Evolutionary conservation across 495 filamentous ascomycete species (phyloP), one percentile per base, ranked within the genome.

Genomic region (Rostrohypoxylon terebratum): DNA sequence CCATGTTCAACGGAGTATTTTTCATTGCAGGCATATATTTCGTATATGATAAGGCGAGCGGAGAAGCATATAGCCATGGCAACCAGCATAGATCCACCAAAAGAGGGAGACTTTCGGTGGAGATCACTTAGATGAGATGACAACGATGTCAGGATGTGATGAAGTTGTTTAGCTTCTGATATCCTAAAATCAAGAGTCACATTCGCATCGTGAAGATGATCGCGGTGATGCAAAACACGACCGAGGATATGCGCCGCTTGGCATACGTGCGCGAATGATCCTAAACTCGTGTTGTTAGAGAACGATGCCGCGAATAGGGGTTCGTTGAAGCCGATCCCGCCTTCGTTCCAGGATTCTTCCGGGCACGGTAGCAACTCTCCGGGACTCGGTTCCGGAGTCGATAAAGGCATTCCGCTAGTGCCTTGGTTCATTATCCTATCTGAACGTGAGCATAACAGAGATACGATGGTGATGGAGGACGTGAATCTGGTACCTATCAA

Each of bases 221-320:
- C 55, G 59, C 77, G 62, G 33, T 80, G 75, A 45, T 79, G 75
- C 1, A 85, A 51, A 18, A 83, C 81, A 54, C 80, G 80, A 14
- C 83, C 81, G 13, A 84, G 72, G 47, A 83, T 62, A 9, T 79
- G 71, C 3, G 76, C 79, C 31, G 82, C 81, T 68, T 85, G 83
- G 59, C 82, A 83, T 2, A 83, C 66, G 31, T 82, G 76, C 23
- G 81, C 78, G 69, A 83, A 84, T 23, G 74, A 71, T 1, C 73
- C 73, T 18, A 76, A 16, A 31, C 69, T 65, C 10, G 70, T 67
- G 23, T 73, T 69, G 13, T 58, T 66, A 0, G 73, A 73, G 58
- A 76, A 76, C 10, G 66, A 69, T 1, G 73, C 38, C 3, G 70
- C 63, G 28, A 73, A 76, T 42, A 76, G 23, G 21, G 73, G 73